phyloP scores from a whole-genome alignment of 2,329 filamentous ascomycete genomes.

The Cercospora sp. region DNA sequence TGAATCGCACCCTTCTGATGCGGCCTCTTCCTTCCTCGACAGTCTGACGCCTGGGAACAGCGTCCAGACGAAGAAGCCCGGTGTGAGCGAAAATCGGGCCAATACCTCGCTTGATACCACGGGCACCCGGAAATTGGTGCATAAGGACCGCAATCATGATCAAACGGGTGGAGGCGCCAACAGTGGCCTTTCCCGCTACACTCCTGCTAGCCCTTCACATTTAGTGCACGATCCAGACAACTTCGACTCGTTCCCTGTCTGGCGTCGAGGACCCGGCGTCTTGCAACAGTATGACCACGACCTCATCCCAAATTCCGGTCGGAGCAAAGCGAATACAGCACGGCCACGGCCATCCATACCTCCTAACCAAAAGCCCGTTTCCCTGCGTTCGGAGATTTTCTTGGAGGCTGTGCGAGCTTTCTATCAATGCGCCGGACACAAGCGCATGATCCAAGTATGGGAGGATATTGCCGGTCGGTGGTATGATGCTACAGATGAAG shows the following conservation, averaged over 20 bases:
- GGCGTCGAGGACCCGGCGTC: not conserved
- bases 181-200: not conserved
- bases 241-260: not conserved
- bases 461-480: slow-evolving; percentile 44
- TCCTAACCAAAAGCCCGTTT: not conserved
- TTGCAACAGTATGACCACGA: not conserved
- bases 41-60: not conserved
- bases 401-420: slow-evolving; percentile 65
- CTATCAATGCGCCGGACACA: slow-evolving; percentile 56
- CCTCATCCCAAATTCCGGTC: not conserved
- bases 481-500: slow-evolving; percentile 24
- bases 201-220: not conserved
- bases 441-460: slow-evolving; percentile 58
- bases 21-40: slow-evolving; percentile 8
- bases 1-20: not conserved
- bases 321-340: not conserved
- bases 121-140: not conserved
- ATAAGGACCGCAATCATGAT: not conserved
- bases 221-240: not conserved
- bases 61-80: not conserved
- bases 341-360: not conserved
- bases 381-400: slow-evolving; percentile 53
- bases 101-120: not conserved
- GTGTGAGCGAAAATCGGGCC: not conserved
- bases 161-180: not conserved